These are phyloP conservation scores for Fusarium robinianum DNA, from an alignment of 2,329 filamentous ascomycete genomes.

Conservation along the genomic window DNA sequence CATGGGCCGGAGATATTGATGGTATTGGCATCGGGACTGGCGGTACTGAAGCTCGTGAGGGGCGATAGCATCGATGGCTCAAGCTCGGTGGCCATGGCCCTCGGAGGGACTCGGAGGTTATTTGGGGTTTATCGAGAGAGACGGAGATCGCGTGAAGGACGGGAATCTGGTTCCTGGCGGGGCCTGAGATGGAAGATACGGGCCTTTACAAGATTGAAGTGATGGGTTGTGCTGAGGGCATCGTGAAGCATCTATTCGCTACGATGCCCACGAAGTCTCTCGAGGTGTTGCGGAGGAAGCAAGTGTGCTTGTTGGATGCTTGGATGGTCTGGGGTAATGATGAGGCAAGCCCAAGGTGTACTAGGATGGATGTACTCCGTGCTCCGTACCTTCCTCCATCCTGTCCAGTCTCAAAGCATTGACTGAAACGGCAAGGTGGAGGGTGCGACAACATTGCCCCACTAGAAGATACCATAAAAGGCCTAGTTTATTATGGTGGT, in stretches of 20 bases:
- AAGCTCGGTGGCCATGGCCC: conserved; percentile 35
- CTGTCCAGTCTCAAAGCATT: too few species aligned
- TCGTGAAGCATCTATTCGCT: conserved; percentile 28
- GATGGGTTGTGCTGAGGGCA: conserved; percentile 23
- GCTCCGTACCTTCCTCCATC: too few species aligned
- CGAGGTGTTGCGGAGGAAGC: conserved; percentile 5
- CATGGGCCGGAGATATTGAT: conserved; percentile 42
- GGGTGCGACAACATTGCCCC: too few species aligned
- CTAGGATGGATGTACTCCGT: too few species aligned
- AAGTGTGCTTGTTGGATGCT: conserved; percentile 17
- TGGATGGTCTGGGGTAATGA: conserved; percentile 16
- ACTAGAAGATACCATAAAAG: too few species aligned
- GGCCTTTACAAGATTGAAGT: conserved; percentile 16
- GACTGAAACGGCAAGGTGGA: too few species aligned
- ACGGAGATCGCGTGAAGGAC: not conserved
- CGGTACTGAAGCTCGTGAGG: conserved; percentile 25
- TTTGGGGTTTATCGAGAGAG: not conserved
- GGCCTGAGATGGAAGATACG: too few species aligned
- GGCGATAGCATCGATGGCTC: conserved; percentile 24
- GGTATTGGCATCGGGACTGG: conserved; percentile 14
- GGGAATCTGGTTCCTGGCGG: too few species aligned
- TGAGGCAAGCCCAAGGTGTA: conserved; percentile 22
- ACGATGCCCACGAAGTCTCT: conserved; percentile 16
- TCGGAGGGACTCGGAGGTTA: conserved; percentile 8
- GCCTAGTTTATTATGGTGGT: too few species aligned